These are phyloP conservation scores for Xerocomus spinulosus DNA, from an alignment of 768 basidiomycete species.

Conservation along the genomic window DNA sequence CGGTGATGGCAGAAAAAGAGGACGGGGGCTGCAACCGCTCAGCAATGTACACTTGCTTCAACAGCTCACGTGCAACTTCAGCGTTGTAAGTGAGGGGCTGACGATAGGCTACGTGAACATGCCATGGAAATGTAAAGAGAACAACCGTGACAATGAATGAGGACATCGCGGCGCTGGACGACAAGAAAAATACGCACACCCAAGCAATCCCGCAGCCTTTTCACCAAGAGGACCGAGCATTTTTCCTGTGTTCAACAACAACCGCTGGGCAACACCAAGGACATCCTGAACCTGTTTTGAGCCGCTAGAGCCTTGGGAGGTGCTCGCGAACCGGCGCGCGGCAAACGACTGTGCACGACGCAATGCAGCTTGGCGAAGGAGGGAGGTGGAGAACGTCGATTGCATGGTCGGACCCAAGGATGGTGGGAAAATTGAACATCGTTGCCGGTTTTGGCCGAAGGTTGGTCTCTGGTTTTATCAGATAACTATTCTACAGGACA, in stretches of 20 bases:
- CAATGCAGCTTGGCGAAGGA: slow-evolving; percentile 21
- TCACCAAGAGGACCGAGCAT: slow-evolving; percentile 47
- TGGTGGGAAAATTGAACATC: background rate
- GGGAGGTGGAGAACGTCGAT: slow-evolving; percentile 22
- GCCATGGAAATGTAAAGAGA: too few species aligned
- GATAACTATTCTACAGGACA: too few species aligned
- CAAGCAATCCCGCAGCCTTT: slow-evolving; percentile 54
- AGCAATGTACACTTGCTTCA: slow-evolving; percentile 68
- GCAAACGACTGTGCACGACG: slow-evolving; percentile 15
- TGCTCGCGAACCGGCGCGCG: slow-evolving; percentile 40
- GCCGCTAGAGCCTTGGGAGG: slow-evolving; percentile 32
- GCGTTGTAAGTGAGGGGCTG: slow-evolving; percentile 78
- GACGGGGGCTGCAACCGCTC: slow-evolving; percentile 64
- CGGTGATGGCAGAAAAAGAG: slow-evolving; percentile 46
- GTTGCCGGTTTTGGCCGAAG: too few species aligned
- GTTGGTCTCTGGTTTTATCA: too few species aligned
- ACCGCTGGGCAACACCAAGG: slow-evolving; percentile 53
- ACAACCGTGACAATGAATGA: background rate
- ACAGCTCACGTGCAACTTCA: slow-evolving; percentile 66
- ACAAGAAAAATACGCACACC: slow-evolving; percentile 34
- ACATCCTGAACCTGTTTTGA: slow-evolving; percentile 73
- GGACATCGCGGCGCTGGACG: background rate
- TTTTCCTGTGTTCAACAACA: slow-evolving; percentile 48
- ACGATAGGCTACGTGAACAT: slow-evolving; percentile 71
- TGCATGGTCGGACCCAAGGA: slow-evolving; percentile 14